phyloP scores from a whole-genome alignment of 1,284 basidiomycete species.

The Takashimella koratensis region DNA sequence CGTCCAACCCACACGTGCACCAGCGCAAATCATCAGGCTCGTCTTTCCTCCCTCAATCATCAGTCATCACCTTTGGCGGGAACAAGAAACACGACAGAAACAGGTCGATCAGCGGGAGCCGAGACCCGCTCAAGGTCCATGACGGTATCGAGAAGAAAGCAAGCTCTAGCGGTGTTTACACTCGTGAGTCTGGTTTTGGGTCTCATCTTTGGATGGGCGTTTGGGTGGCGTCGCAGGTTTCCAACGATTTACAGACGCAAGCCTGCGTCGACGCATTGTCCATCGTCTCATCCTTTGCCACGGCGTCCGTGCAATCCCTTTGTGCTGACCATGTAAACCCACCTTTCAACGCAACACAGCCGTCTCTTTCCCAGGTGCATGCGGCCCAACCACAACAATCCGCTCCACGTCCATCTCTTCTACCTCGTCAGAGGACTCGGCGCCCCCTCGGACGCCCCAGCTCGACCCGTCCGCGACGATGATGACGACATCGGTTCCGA shows the following conservation, averaged over 20 bases:
- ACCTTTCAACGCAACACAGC: background rate
- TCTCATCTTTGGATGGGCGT: too few relatives aligned
- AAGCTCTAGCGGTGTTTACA: slow-evolving; percentile 17
- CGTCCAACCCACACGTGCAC: background rate
- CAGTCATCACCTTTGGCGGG: background rate
- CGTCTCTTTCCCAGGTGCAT: slow-evolving; percentile 11
- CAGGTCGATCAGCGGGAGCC: background rate
- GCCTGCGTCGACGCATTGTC: too few relatives aligned
- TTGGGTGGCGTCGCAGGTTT: too few relatives aligned
- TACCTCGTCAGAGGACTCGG: background rate
- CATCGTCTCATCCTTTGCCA: too few relatives aligned
- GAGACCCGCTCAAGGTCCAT: slow-evolving; percentile 17
- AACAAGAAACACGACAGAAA: background rate
- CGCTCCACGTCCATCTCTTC: background rate
- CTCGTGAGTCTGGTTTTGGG: too few relatives aligned
- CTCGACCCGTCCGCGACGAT: background rate
- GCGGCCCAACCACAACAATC: background rate
- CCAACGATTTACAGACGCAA: too few relatives aligned
- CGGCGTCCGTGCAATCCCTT: too few relatives aligned
- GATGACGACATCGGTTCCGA: background rate
- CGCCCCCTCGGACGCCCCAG: background rate
- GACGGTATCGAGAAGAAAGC: slow-evolving; percentile 11
- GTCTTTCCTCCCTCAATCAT: background rate
- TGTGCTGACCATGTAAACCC: background rate
- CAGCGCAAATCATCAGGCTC: background rate